Evolutionary conservation across 306 rosid species (phyloP).

Genomic region (Quercus cerris): DNA sequence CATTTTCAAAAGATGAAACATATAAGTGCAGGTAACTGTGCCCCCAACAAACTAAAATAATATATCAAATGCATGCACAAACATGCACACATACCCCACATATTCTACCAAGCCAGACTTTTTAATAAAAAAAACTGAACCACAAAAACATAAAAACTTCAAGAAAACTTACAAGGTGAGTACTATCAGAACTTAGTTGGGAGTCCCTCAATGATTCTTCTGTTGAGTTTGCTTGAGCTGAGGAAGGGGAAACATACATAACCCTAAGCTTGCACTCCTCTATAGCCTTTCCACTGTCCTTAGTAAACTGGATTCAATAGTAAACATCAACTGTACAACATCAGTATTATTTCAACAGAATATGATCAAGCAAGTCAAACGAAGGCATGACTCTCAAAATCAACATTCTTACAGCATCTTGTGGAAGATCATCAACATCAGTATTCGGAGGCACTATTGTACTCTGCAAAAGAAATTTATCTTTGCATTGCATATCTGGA

Average conservation of each 20-base stretch:
- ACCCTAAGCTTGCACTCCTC: conserved; percentile 94
- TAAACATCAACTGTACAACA: background rate
- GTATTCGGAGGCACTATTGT: conserved; percentile 62
- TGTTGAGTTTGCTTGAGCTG: conserved; percentile 56
- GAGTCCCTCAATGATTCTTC: conserved; percentile 52
- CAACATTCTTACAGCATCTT: conserved; percentile 61
- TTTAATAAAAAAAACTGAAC: background rate
- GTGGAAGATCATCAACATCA: conserved; percentile 76
- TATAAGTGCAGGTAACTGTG: background rate
- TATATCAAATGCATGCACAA: background rate
- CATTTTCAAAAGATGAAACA: background rate
- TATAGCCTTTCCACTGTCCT: conserved; percentile 69
- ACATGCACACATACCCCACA: background rate
- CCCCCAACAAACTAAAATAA: background rate
- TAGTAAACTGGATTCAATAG: conserved; percentile 58
- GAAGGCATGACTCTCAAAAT: conserved; percentile 10
- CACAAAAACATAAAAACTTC: conserved; percentile 4
- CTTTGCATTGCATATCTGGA: conserved; percentile 80
- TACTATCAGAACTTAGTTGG: conserved; percentile 32
- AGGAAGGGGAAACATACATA: conserved; percentile 41
- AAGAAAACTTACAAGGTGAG: conserved; percentile 60
- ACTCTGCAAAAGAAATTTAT: conserved; percentile 94
- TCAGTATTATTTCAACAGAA: conserved; percentile 4
- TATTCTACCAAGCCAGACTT: background rate
- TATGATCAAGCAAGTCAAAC: conserved; percentile 9